These are phyloP conservation scores for Lentithecium fluviatile DNA, from an alignment of 495 filamentous ascomycete species.

Conservation along the genomic window DNA sequence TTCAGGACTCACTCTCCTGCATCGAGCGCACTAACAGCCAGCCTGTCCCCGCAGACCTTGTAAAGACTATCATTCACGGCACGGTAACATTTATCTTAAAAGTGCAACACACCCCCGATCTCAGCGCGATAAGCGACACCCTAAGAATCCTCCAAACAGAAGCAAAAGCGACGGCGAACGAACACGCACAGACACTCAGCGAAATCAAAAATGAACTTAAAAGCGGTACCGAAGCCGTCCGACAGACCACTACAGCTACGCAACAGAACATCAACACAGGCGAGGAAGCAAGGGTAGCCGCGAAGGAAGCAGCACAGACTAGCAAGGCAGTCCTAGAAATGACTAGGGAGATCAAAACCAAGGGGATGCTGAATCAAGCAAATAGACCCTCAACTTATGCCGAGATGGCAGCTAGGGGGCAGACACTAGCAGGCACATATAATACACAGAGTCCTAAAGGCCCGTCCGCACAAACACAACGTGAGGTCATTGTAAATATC, in stretches of 20 bases:
- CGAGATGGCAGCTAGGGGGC: too few relatives aligned
- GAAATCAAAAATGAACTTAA: conserved; percentile 1
- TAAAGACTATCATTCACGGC: neutral
- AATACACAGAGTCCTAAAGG: too few relatives aligned
- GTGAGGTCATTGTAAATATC: neutral
- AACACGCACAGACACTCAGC: neutral
- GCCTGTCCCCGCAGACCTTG: conserved; percentile 10
- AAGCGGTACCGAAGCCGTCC: neutral
- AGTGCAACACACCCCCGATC: conserved; percentile 3
- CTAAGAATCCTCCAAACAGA: neutral
- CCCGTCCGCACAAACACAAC: neutral
- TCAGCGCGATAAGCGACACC: neutral
- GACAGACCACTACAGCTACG: neutral
- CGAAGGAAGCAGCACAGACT: neutral
- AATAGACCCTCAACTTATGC: too few relatives aligned
- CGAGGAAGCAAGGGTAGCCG: conserved; percentile 4
- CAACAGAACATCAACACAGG: conserved; percentile 5
- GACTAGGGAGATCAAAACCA: conserved; percentile 5
- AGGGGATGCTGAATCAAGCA: neutral
- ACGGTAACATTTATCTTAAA: conserved; percentile 7
- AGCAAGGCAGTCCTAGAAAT: neutral
- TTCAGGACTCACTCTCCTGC: conserved; percentile 7
- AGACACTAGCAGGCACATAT: too few relatives aligned
- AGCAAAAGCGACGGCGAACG: neutral
- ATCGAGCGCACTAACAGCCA: conserved; percentile 22